Base-by-base conservation (phyloP, 1,139 yeast species). In the Geotrichum armillariae region DNA sequence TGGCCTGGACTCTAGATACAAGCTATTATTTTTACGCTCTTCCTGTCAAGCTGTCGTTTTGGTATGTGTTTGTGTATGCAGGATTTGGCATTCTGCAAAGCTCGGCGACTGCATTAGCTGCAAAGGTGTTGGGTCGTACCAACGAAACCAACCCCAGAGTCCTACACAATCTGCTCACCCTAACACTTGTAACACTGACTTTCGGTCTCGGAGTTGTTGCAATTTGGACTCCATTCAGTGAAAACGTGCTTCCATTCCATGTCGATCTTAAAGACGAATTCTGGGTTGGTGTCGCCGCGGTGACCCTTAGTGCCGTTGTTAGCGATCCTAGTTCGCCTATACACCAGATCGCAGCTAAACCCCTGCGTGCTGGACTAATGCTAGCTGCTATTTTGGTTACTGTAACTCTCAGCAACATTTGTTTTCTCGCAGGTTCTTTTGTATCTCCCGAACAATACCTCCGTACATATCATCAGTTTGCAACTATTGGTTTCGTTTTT, bases 1-100 rank as follows among this genome's bases (percentile, higher is more conserved):
- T 49, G 11, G 41, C 48, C 4, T 40, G 47, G 46, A 21, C 36
- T 4, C 36, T 49, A 11, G 48, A 49, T 14, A 39, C 46, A 39
- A 31, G 41, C 31, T 49, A 43, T 35, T 34, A 16, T 16, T 49
- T 42, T 29, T 49, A 49, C 41, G 20, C 5, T 8, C 6, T 47
- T 3, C 46, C 50, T 5, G 21, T 29, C 20, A 34, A 41, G 18
- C 20, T 47, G 20, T 25, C 41, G 17, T 41, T 47, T 33, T 47
- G 50, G 50, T 41, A 35, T 17, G 25, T 41, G 8, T 34, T 38
- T 29, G 44, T 47, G 22, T 41, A 7, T 18, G 31, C 18, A 8
- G 45, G 45, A 4, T 41, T 18, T 16, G 45, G 45, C 32, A 14
- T 33, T 8, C 32, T 41, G 12, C 34, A 31, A 5, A 6, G 9